Conservation (phyloP, 192 early-diverging fungal genomes). For the Mortierella antarctica region DNA sequence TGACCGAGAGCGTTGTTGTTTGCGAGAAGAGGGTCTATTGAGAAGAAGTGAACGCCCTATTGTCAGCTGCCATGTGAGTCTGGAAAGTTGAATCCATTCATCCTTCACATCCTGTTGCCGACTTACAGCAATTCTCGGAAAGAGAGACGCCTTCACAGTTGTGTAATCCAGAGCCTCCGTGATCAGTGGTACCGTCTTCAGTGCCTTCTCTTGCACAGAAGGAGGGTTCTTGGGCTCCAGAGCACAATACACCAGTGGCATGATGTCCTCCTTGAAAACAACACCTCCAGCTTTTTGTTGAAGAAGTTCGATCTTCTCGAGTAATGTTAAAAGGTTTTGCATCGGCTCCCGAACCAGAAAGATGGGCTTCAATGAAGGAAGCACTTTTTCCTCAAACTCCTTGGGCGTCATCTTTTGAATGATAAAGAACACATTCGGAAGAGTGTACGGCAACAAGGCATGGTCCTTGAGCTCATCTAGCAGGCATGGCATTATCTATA, state of each 20-base stretch:
- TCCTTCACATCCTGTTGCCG: too few species aligned
- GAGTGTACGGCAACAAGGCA: constrained; percentile 72
- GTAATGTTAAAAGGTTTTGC: constrained; percentile 72
- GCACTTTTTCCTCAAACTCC: constrained; percentile 72
- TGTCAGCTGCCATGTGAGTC: neutral
- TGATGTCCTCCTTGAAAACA: constrained; percentile 76
- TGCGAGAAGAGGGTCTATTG: constrained; percentile 71
- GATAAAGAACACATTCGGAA: constrained; percentile 84
- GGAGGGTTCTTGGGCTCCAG: constrained; percentile 64
- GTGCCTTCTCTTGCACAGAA: constrained; percentile 72
- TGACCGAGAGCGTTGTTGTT: constrained; percentile 74
- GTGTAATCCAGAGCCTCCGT: constrained; percentile 68
- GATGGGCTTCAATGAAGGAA: constrained; percentile 72
- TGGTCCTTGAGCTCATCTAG: constrained; percentile 82
- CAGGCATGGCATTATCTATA: constrained; percentile 74
- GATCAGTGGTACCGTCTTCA: constrained; percentile 69
- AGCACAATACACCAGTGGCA: constrained; percentile 79
- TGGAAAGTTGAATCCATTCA: neutral
- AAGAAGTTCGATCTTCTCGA: constrained; percentile 75
- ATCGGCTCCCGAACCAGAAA: constrained; percentile 71
- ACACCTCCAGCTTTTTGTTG: constrained; percentile 69
- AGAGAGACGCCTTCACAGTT: constrained; percentile 70
- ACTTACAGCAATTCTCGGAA: constrained; percentile 75
- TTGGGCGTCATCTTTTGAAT: constrained; percentile 64
- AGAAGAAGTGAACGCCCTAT: neutral